Conservation (phyloP, 257 asterid genomes). For the Cruciata laevipes region DNA sequence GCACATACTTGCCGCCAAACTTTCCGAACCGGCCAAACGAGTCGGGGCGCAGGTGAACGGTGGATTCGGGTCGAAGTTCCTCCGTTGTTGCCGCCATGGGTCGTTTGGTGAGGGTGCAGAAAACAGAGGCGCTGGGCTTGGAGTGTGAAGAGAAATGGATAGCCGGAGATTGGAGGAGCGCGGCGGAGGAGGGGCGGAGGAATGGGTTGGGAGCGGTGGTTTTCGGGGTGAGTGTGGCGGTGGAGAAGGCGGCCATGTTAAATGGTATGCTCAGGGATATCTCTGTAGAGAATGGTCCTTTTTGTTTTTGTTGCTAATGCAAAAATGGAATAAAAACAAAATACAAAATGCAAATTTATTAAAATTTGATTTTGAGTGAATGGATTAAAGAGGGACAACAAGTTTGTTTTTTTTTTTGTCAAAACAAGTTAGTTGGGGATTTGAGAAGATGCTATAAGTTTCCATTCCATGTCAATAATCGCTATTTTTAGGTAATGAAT, state of each 20-base stretch:
- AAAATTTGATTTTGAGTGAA: not conserved
- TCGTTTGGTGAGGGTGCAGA: slow-evolving; percentile 27
- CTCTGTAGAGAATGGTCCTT: not conserved
- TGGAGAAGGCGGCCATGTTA: slow-evolving; percentile 23
- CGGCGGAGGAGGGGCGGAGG: slow-evolving; percentile 32
- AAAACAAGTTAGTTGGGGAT: not conserved
- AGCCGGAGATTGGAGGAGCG: slow-evolving; percentile 24
- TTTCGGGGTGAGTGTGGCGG: slow-evolving; percentile 15
- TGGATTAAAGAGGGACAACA: not conserved
- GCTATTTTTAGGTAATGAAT: no score
- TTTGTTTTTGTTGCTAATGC: not conserved
- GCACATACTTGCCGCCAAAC: slow-evolving; percentile 85
- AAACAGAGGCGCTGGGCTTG: slow-evolving; percentile 17
- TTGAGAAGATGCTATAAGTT: not conserved
- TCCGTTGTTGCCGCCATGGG: slow-evolving; percentile 38
- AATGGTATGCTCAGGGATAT: not conserved
- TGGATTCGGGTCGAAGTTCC: slow-evolving; percentile 16
- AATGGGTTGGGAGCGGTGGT: slow-evolving; percentile 26
- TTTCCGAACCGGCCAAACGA: slow-evolving; percentile 81
- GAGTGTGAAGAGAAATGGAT: slow-evolving; percentile 13
- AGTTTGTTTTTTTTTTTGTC: no score
- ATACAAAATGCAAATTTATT: not conserved
- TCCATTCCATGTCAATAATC: not conserved
- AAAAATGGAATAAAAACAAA: no score
- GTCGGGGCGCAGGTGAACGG: slow-evolving; percentile 55